Conservation (phyloP, 257 asterid species). For the Capsicum chinense region DNA sequence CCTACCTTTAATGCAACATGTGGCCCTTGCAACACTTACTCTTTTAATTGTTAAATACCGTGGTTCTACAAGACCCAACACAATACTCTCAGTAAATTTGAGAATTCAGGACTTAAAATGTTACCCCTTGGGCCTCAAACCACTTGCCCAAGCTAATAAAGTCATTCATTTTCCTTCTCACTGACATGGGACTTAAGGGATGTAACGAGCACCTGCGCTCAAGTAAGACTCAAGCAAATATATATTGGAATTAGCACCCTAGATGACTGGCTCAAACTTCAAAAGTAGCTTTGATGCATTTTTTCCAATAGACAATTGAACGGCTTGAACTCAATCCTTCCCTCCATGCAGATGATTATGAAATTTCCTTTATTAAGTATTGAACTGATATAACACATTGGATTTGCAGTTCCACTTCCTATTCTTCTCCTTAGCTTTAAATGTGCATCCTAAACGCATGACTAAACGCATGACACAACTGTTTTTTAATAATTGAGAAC, state of each 20-base stretch:
- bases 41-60: background rate
- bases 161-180: background rate
- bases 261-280: background rate
- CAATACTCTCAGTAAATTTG: background rate
- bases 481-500: background rate
- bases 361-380: background rate
- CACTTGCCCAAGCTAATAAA: conserved; percentile 8
- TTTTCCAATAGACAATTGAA: background rate
- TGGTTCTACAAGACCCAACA: background rate
- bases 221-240: background rate
- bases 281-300: background rate
- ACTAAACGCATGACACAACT: no score
- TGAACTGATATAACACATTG: background rate
- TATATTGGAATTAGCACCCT: background rate
- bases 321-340: background rate
- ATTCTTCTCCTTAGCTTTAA: background rate
- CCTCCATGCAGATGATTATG: background rate
- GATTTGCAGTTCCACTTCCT: background rate
- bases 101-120: background rate
- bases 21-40: background rate
- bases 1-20: background rate
- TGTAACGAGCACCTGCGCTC: background rate
- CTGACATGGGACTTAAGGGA: conserved; percentile 7
- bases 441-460: background rate
- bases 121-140: background rate